Conservation (phyloP, 768 basidiomycete genomes). For the Tephrocybe sp. region DNA sequence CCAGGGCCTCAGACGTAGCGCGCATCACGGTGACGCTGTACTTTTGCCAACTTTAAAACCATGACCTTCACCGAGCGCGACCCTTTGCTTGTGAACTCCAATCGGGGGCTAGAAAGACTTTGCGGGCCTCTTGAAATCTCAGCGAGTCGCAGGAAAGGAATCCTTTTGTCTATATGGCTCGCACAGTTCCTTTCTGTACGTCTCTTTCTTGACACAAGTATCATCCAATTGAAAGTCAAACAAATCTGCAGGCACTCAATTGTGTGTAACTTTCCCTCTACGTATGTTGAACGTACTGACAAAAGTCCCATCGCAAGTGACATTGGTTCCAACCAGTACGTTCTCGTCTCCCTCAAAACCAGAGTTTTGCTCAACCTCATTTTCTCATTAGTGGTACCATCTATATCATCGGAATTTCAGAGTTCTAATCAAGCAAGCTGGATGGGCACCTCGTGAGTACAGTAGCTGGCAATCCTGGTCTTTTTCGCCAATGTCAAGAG, state of each 20-base stretch:
- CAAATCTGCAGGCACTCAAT: slow-evolving; percentile 28
- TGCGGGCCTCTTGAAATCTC: slow-evolving; percentile 61
- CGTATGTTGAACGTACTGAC: not conserved
- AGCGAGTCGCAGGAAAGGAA: slow-evolving; percentile 51
- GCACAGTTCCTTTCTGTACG: slow-evolving; percentile 73
- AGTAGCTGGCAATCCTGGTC: no score
- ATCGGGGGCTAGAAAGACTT: not conserved
- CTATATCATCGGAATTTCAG: slow-evolving; percentile 77
- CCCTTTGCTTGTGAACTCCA: slow-evolving; percentile 9
- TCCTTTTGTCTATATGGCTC: slow-evolving; percentile 69
- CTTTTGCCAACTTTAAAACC: not conserved
- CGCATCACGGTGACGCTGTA: not conserved
- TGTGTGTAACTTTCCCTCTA: slow-evolving; percentile 20
- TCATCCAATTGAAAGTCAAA: no score
- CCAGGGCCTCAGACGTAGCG: not conserved
- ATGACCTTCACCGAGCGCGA: slow-evolving; percentile 17
- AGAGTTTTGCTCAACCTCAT: not conserved
- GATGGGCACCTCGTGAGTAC: slow-evolving; percentile 77
- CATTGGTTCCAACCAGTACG: slow-evolving; percentile 75
- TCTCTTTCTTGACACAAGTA: slow-evolving; percentile 11
- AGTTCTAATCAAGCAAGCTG: slow-evolving; percentile 78
- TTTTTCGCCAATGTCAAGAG: no score
- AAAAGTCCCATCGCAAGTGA: slow-evolving; percentile 38
- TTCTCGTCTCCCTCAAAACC: not conserved
- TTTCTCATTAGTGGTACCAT: slow-evolving; percentile 55